A percentile compares a stretch with the other conserved stretches of the same genome.
Evolutionary conservation across 371 early-diverging fungal species (phyloP).

Genomic region (Polyrhizophydium stewartii): DNA sequence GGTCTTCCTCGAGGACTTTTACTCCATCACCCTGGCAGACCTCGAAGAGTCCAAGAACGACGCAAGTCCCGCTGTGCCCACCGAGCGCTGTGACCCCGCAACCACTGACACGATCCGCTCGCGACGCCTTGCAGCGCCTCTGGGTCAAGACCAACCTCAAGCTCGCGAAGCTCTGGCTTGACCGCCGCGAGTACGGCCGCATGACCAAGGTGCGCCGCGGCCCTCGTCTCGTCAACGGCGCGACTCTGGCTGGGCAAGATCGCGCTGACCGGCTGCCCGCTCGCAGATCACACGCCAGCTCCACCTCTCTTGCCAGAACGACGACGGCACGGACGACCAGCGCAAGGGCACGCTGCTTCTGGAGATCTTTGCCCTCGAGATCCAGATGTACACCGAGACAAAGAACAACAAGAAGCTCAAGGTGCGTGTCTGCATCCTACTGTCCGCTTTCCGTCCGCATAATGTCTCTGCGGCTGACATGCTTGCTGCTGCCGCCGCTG

Average conservation of each 20-base stretch:
- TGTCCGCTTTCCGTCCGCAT: too few species aligned
- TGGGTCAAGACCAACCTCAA: conserved; percentile 91
- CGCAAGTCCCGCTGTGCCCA: conserved; percentile 19
- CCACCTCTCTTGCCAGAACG: conserved; percentile 71
- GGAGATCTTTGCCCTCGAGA: conserved; percentile 87
- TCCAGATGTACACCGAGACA: conserved; percentile 88
- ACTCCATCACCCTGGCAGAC: conserved; percentile 69
- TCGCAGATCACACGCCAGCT: conserved; percentile 67
- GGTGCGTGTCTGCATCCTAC: too few species aligned
- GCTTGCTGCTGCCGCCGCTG: too few species aligned
- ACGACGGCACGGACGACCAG: conserved; percentile 82
- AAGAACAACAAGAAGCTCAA: conserved; percentile 85
- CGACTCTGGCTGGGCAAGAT: too few species aligned
- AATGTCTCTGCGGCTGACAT: too few species aligned
- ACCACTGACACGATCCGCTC: too few species aligned
- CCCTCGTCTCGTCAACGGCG: too few species aligned
- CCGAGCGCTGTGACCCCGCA: neutral
- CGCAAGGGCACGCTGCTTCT: conserved; percentile 86
- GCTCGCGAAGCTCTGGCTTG: conserved; percentile 85
- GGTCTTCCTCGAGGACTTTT: conserved; percentile 79
- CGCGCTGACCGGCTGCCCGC: neutral
- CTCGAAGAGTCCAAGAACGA: conserved; percentile 81
- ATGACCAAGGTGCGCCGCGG: conserved; percentile 49
- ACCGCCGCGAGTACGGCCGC: conserved; percentile 71
- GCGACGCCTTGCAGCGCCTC: conserved; percentile 55